A percentile compares a stretch with the other conserved stretches of the same genome.
phyloP scores from a whole-genome alignment of 208 protist species.

The Sergeia podlipaevii region DNA sequence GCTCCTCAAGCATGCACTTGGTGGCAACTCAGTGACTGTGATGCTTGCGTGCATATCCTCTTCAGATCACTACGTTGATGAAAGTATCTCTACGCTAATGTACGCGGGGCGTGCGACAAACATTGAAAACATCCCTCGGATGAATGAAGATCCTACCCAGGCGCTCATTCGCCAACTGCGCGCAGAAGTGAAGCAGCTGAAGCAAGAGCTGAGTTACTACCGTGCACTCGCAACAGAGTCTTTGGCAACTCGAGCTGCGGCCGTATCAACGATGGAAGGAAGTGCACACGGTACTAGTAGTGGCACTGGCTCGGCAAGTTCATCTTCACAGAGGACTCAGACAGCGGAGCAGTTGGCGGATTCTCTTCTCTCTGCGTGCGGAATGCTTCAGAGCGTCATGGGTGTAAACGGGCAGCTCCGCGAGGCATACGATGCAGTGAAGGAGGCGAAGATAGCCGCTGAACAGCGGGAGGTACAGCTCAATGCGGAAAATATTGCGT shows the following conservation, averaged over 20 bases:
- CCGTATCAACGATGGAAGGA: neutral
- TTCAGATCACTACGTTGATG: conserved; percentile 77
- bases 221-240: conserved; percentile 30
- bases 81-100: conserved; percentile 87
- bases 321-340: neutral
- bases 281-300: neutral
- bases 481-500: conserved; percentile 80
- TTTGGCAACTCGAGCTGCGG: conserved; percentile 1
- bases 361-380: conserved; percentile 67
- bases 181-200: conserved; percentile 67
- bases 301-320: neutral
- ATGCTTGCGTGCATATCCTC: conserved; percentile 91
- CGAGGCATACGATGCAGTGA: conserved; percentile 60
- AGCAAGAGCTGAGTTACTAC: conserved; percentile 79
- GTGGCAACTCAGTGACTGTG: conserved; percentile 72
- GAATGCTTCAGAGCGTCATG: conserved; percentile 75
- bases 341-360: conserved; percentile 55
- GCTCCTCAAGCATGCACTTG: conserved; percentile 82
- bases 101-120: conserved; percentile 87
- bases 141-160: conserved; percentile 80
- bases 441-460: conserved; percentile 26
- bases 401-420: conserved; percentile 74
- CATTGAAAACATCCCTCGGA: conserved; percentile 80
- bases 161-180: conserved; percentile 65
- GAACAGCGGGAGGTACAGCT: conserved; percentile 66